Conservation (phyloP, 2,329 filamentous ascomycete species). For the Zymoseptoria passerinii region DNA sequence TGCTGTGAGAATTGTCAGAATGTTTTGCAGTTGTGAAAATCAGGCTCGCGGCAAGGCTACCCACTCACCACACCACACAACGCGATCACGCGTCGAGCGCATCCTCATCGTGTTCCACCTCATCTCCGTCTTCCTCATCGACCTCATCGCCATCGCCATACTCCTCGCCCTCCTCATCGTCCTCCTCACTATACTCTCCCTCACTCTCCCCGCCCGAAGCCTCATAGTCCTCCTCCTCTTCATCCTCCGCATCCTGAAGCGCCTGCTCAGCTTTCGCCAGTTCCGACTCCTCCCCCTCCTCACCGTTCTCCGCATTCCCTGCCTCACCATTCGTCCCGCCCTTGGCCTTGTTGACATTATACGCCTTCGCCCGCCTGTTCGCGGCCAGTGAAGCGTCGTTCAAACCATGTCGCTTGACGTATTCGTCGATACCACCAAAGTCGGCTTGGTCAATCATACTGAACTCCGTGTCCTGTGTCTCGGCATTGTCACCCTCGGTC, state of each 20-base stretch:
- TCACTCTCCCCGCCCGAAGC: slow-evolving; percentile 27
- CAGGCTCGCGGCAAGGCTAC: background rate
- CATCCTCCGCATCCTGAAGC: slow-evolving; percentile 28
- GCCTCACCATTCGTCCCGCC: slow-evolving; percentile 12
- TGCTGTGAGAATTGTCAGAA: background rate
- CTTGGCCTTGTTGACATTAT: slow-evolving; percentile 42
- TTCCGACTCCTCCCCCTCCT: slow-evolving; percentile 20
- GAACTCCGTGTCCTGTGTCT: slow-evolving; percentile 51
- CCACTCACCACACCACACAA: background rate
- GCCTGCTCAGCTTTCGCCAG: slow-evolving; percentile 26
- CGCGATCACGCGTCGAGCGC: background rate
- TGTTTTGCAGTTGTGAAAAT: background rate
- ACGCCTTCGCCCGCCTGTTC: slow-evolving; percentile 50
- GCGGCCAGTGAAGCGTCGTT: slow-evolving; percentile 58
- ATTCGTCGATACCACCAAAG: slow-evolving; percentile 53
- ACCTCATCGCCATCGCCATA: slow-evolving; percentile 22
- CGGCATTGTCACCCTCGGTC: slow-evolving; percentile 7
- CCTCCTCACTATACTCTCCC: slow-evolving; percentile 26
- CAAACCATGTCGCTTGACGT: slow-evolving; percentile 52
- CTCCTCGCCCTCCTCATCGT: slow-evolving; percentile 17
- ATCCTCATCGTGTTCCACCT: background rate
- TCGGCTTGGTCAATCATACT: slow-evolving; percentile 59
- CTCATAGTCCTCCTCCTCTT: slow-evolving; percentile 29
- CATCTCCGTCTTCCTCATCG: slow-evolving; percentile 14
- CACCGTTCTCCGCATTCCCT: slow-evolving; percentile 20